Evolutionary conservation across 352 stramenopile species (phyloP).

Genomic region (Thraustochytrium striatum): DNA sequence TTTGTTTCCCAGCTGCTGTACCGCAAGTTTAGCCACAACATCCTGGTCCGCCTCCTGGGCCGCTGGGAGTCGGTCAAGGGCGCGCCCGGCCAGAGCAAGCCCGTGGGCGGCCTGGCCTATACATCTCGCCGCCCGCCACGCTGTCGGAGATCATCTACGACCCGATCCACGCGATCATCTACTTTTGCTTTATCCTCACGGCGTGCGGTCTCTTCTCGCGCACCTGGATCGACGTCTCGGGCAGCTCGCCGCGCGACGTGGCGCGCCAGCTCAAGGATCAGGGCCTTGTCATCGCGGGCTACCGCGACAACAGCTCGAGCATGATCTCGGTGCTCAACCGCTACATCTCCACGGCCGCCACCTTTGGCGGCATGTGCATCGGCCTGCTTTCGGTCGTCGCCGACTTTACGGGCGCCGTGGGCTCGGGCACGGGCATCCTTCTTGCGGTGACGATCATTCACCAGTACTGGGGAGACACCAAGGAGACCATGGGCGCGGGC

Average conservation of each 20-base stretch:
- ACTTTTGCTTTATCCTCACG: slow-evolving; percentile 96
- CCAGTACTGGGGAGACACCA: slow-evolving; percentile 97
- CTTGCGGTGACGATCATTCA: slow-evolving; percentile 99
- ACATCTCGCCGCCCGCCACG: slow-evolving; percentile 91
- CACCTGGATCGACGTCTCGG: slow-evolving; percentile 99
- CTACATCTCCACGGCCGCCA: slow-evolving; percentile 97
- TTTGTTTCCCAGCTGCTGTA: slow-evolving; percentile 99
- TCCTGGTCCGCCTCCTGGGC: slow-evolving; percentile 93
- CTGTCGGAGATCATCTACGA: slow-evolving; percentile 95
- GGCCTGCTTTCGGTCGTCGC: slow-evolving; percentile 95
- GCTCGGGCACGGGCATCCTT: slow-evolving; percentile 96
- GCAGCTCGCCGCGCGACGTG: slow-evolving; percentile 91
- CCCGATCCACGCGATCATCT: slow-evolving; percentile 96
- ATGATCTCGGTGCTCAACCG: slow-evolving; percentile 97
- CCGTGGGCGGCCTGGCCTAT: slow-evolving; percentile 94
- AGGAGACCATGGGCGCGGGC: slow-evolving; percentile 63
- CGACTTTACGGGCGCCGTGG: slow-evolving; percentile 96
- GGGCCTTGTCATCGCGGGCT: slow-evolving; percentile 96
- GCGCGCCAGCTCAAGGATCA: slow-evolving; percentile 97
- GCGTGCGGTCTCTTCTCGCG: slow-evolving; percentile 98
- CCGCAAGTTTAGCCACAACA: slow-evolving; percentile 96
- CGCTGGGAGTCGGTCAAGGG: slow-evolving; percentile 96
- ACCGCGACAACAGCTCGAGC: slow-evolving; percentile 86
- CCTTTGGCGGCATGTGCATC: slow-evolving; percentile 99
- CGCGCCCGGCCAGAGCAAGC: slow-evolving; percentile 83